A percentile compares a stretch with the other conserved stretches of the same genome.
phyloP scores from a whole-genome alignment of 2,329 filamentous ascomycete species.

The Colletotrichum karsti region DNA sequence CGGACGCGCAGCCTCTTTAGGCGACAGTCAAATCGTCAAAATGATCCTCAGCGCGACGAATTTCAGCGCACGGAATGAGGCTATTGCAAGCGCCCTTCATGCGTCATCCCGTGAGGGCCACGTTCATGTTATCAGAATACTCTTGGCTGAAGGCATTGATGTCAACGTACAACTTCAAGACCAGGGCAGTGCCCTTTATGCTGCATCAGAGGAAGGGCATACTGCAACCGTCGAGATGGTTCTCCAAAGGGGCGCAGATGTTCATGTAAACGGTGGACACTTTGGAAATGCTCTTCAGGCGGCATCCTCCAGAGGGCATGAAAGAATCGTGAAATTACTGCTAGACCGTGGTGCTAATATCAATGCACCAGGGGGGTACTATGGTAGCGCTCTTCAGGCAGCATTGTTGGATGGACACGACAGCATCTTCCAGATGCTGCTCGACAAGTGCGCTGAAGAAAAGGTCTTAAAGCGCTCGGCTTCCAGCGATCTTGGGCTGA shows the following conservation, averaged over 20 bases:
- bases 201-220: not conserved
- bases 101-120: not conserved
- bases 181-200: not conserved
- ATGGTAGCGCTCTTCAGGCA: slow-evolving; percentile 8
- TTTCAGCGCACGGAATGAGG: not conserved
- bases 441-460: slow-evolving; percentile 10
- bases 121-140: not conserved
- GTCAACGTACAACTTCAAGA: not conserved
- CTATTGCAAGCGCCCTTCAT: not conserved
- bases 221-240: not conserved
- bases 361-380: not conserved
- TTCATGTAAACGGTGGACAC: not conserved
- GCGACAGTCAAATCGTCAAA: not conserved
- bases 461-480: not conserved
- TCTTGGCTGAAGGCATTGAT: not conserved
- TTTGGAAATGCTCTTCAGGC: not conserved
- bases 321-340: not conserved
- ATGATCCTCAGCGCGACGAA: not conserved
- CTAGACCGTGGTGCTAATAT: not conserved
- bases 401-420: not conserved
- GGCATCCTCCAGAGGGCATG: not conserved
- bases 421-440: slow-evolving; percentile 8
- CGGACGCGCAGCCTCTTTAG: not conserved
- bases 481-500: not conserved
- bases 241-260: not conserved